Conservation (phyloP, 2,329 filamentous ascomycete species). For the Penicillium sp. region DNA sequence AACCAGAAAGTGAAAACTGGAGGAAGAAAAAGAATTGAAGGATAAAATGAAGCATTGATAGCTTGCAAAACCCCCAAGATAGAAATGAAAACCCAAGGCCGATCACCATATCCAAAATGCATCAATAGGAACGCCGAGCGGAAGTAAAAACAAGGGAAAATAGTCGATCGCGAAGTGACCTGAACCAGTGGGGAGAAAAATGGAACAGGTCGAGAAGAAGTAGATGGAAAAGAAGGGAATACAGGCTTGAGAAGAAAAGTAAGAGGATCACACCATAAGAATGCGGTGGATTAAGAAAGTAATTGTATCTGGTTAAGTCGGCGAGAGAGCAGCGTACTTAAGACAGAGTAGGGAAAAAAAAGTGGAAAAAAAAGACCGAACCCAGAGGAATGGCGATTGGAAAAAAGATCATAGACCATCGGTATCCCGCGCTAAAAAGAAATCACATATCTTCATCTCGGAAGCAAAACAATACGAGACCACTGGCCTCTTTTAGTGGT, state of each 20-base stretch:
- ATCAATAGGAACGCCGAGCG: constrained; percentile 34
- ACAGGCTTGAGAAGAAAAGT: constrained; percentile 15
- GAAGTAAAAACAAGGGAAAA: constrained; percentile 17
- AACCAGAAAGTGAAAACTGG: background rate
- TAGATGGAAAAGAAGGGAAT: constrained; percentile 16
- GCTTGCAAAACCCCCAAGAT: constrained; percentile 9
- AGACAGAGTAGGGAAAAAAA: constrained; percentile 1
- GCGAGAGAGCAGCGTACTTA: constrained; percentile 7
- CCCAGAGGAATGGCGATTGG: constrained; percentile 21
- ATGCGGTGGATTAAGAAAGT: constrained; percentile 13
- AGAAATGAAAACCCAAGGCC: constrained; percentile 27
- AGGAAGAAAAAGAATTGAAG: background rate
- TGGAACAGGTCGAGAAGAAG: constrained; percentile 5
- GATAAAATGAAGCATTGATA: background rate
- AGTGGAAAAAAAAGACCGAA: constrained; percentile 20
- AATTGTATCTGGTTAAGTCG: constrained; percentile 10
- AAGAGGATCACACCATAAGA: constrained; percentile 25
- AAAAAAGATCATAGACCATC: constrained; percentile 27
- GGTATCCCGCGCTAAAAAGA: constrained; percentile 33
- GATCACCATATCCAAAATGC: constrained; percentile 35
- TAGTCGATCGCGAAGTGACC: constrained; percentile 8
- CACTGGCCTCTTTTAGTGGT: constrained; percentile 47
- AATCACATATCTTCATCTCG: constrained; percentile 42
- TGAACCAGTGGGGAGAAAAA: constrained; percentile 1
- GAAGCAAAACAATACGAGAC: constrained; percentile 27